Percentiles rank a stretch among this genome's conserved stretches.
These are phyloP conservation scores for Cystobasidium ongulense DNA, from an alignment of 768 basidiomycete genomes.

Conservation along the genomic window DNA sequence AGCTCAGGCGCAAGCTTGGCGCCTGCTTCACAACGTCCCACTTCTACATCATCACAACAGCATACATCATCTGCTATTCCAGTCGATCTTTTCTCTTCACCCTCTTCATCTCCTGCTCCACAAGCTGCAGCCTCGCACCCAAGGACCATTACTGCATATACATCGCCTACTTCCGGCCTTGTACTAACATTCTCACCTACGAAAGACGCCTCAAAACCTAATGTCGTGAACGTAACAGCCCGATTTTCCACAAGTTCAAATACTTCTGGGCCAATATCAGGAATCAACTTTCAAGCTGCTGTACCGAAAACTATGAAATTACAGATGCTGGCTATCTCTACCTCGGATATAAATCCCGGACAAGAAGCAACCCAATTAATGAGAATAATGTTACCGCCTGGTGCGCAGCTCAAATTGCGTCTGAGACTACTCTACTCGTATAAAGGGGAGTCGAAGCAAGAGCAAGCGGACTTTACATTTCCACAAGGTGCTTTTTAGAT, in stretches of 20 bases:
- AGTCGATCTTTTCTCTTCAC: constrained; percentile 39
- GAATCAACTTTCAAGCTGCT: constrained; percentile 89
- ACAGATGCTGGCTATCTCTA: constrained; percentile 97
- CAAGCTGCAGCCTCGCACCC: constrained; percentile 46
- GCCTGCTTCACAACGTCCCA: constrained; percentile 38
- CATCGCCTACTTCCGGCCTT: constrained; percentile 84
- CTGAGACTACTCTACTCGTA: constrained; percentile 72
- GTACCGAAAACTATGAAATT: constrained; percentile 95
- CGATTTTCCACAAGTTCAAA: constrained; percentile 65
- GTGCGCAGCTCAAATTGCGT: constrained; percentile 77
- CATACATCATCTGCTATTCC: constrained; percentile 40
- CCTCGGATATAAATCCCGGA: constrained; percentile 66
- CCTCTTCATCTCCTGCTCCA: constrained; percentile 39
- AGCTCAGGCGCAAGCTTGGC: constrained; percentile 42
- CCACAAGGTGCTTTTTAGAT: constrained; percentile 19
- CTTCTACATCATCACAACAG: constrained; percentile 43
- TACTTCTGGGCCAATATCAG: constrained; percentile 49
- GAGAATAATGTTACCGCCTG: constrained; percentile 58
- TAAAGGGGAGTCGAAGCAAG: constrained; percentile 64
- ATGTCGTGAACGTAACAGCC: constrained; percentile 80
- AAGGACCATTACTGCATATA: constrained; percentile 63
- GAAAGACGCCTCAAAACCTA: constrained; percentile 68
- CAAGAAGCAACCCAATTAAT: constrained; percentile 87
- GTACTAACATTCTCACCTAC: constrained; percentile 84
- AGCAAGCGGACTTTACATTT: constrained; percentile 68